These are phyloP conservation scores for Diaporthe batatas DNA, from an alignment of 2,329 filamentous ascomycete species.

Conservation along the genomic window DNA sequence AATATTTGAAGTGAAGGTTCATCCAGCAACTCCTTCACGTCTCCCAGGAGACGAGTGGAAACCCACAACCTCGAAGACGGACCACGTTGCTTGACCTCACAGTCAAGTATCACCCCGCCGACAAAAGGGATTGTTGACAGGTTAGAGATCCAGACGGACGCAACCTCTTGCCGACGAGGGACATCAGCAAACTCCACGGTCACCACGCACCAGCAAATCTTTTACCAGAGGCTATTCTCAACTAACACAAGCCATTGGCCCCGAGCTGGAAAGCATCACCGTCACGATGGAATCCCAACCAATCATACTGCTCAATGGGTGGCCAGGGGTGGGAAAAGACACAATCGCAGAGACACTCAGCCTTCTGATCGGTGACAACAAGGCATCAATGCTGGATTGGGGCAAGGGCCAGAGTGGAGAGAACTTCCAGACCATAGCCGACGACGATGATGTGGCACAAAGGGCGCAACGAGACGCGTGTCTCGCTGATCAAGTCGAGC, in stretches of 20 bases:
- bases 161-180: not conserved
- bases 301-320: conserved; percentile 53
- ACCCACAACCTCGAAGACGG: not conserved
- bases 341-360: conserved; percentile 51
- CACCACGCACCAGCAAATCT: not conserved
- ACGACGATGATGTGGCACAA: conserved; percentile 33
- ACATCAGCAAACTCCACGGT: not conserved
- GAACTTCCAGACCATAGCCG: conserved; percentile 32
- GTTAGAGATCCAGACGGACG: not conserved
- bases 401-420: conserved; percentile 26
- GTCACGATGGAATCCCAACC: conserved; percentile 41
- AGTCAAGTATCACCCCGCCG: not conserved
- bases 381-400: conserved; percentile 48
- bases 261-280: not conserved
- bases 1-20: not conserved
- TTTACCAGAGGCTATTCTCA: not conserved
- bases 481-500: conserved; percentile 46
- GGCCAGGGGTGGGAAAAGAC: conserved; percentile 51
- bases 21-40: not conserved
- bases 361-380: conserved; percentile 49
- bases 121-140: not conserved
- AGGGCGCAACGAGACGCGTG: conserved; percentile 43
- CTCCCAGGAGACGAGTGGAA: not conserved
- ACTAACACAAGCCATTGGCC: not conserved
- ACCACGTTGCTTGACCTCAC: not conserved